Percentiles rank a stretch among this genome's conserved stretches.
These are phyloP conservation scores for Xylaria sp. DNA, from an alignment of 2,329 filamentous ascomycete species.

Conservation along the genomic window DNA sequence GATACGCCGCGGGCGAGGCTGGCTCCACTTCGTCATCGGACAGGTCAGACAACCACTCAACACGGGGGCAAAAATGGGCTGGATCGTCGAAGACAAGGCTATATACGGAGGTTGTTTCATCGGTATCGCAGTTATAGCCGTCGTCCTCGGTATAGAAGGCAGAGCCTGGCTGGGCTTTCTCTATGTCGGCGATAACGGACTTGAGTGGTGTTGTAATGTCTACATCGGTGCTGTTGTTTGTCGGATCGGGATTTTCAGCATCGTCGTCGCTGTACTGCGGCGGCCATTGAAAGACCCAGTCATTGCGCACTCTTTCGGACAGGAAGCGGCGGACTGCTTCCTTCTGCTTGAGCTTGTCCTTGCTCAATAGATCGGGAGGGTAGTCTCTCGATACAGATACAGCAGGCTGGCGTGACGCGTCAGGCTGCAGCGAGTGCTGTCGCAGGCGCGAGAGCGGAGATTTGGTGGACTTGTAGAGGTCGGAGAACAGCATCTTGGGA, in stretches of 20 bases:
- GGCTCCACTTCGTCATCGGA: conserved; percentile 47
- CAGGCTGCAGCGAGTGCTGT: conserved; percentile 31
- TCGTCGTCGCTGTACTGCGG: conserved; percentile 20
- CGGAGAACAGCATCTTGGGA: conserved; percentile 52
- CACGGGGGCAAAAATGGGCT: conserved; percentile 44
- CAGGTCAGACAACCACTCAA: conserved; percentile 54
- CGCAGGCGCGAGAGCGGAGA: conserved; percentile 50
- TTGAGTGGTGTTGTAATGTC: neutral
- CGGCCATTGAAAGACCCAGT: conserved; percentile 59
- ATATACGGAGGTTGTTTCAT: conserved; percentile 37
- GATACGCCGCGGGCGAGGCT: conserved; percentile 41
- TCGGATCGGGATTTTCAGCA: neutral
- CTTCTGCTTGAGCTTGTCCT: conserved; percentile 58
- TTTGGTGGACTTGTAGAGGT: conserved; percentile 53
- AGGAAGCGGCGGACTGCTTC: conserved; percentile 56
- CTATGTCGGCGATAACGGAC: conserved; percentile 3
- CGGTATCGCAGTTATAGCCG: conserved; percentile 34
- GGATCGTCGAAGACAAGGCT: conserved; percentile 48
- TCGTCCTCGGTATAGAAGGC: conserved; percentile 33
- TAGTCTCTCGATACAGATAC: conserved; percentile 38
- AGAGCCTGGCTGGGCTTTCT: conserved; percentile 22
- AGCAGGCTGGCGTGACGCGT: conserved; percentile 28
- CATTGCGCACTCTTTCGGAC: conserved; percentile 48
- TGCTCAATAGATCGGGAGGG: conserved; percentile 56
- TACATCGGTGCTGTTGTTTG: neutral